Evolutionary conservation across 73 alveolate genomes (phyloP).

Genomic region (Paramecium biaurelia): DNA sequence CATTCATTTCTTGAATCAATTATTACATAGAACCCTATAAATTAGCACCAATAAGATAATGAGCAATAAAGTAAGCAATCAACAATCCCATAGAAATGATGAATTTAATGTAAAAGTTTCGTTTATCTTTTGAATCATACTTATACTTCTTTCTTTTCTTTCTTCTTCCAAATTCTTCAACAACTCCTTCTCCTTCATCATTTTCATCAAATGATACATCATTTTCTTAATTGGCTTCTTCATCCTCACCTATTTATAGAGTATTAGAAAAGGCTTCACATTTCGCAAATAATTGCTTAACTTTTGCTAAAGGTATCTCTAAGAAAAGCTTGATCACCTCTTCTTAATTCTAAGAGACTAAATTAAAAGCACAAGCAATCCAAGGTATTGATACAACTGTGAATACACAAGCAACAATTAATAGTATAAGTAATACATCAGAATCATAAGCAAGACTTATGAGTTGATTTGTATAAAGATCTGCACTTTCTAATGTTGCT

Average conservation of each 20-base stretch:
- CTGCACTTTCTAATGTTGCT: constrained; percentile 43
- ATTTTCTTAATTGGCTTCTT: constrained; percentile 47
- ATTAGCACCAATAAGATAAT: constrained; percentile 45
- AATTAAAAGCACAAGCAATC: constrained; percentile 51
- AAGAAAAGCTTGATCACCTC: constrained; percentile 48
- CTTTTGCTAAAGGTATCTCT: constrained; percentile 58
- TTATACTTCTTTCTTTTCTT: constrained; percentile 61
- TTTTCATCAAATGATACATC: constrained; percentile 33
- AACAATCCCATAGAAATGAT: constrained; percentile 22
- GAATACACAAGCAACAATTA: constrained; percentile 52
- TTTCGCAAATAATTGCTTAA: constrained; percentile 51
- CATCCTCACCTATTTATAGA: constrained; percentile 63
- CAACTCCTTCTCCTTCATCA: constrained; percentile 57
- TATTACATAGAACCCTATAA: constrained; percentile 5
- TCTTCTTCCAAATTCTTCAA: constrained; percentile 63
- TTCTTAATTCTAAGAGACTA: constrained; percentile 51
- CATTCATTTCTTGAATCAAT: constrained; percentile 46
- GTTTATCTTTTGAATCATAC: constrained; percentile 53
- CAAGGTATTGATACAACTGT: constrained; percentile 40
- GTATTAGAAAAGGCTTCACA: constrained; percentile 62
- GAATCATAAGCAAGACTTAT: not conserved
- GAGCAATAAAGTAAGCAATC: constrained; percentile 51
- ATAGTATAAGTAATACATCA: not conserved
- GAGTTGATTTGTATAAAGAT: constrained; percentile 25
- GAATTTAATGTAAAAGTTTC: constrained; percentile 55